Conservation (phyloP, 2,329 filamentous ascomycete genomes). For the Pseudogymnoascus sp. region DNA sequence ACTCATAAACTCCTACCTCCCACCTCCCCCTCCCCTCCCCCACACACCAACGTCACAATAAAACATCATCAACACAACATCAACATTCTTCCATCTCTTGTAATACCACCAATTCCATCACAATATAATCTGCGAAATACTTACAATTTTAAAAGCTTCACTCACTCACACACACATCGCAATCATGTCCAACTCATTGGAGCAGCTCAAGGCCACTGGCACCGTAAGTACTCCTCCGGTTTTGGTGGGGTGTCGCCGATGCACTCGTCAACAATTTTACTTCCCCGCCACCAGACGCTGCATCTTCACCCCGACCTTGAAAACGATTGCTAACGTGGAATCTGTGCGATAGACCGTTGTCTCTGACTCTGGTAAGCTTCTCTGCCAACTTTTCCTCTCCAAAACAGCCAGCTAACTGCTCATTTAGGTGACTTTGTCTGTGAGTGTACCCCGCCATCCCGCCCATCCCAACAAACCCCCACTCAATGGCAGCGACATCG, state of each 20-base stretch:
- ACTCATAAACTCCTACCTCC: neutral
- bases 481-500: conserved; percentile 4
- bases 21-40: neutral
- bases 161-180: neutral
- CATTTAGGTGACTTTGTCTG: conserved; percentile 64
- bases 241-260: neutral
- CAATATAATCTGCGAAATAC: neutral
- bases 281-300: neutral
- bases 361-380: conserved; percentile 77
- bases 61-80: neutral
- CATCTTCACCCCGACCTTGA: conserved; percentile 12
- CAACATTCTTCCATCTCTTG: neutral
- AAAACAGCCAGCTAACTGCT: conserved; percentile 15
- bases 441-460: conserved; percentile 38
- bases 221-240: conserved; percentile 61
- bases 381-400: conserved; percentile 2
- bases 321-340: conserved; percentile 14
- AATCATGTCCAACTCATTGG: conserved; percentile 77
- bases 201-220: conserved; percentile 94
- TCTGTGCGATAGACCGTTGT: conserved; percentile 65
- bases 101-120: neutral
- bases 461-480: conserved; percentile 12
- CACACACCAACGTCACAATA: neutral
- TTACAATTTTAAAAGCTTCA: conserved; percentile 13
- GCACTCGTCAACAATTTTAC: neutral